Base-by-base conservation (phyloP, 495 filamentous ascomycete species). In the Aspergillus steynii region DNA sequence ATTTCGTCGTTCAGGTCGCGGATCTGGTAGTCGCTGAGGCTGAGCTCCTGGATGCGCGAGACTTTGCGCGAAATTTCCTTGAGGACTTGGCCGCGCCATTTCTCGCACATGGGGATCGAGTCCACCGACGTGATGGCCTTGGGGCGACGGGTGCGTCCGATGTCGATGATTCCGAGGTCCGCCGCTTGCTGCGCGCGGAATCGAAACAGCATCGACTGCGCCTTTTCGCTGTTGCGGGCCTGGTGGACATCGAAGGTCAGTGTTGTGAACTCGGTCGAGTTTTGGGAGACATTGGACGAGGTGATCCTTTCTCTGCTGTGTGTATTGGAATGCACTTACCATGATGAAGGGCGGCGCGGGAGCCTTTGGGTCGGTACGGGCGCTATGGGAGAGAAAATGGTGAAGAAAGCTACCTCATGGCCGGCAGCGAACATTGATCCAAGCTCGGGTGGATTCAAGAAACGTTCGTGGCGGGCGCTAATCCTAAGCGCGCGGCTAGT, bases 161-260 rank as follows among this genome's bases (percentile, higher is more conserved):
- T 88, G 77, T 97, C 93, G 77, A 98, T 91, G 66, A 98, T 97
- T 69, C 95, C 95, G 42, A 97, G 82, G 73, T 96, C 93, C 59
- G 94, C 93, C 56, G 96, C 96, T 82, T 98, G 95, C 68, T 93
- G 88, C 70, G 96, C 95, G 74, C 96, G 92, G 84, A 99, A 99
- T 82, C 95, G 95, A 81, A 96, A 99, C 76, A 99, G 96, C 95
- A 99, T 99, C 27, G 94, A 97, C 77, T 99, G 95, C 61, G 95
- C 95, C 80, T 98, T 98, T 84, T 97, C 94, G 31, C 90, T 92
- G 75, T 99, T 99, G 61, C 87, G 87, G 57, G 87, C 87, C 87
- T 88, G 74, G 63, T 46, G 62, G 59, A 61, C 58, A 56, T 29
- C 52, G 49, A 59, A 60, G 49, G 50, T 69, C 29, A 53, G 29